These are phyloP conservation scores for Trametes hirsuta DNA, from an alignment of 1,284 basidiomycete genomes.

Conservation along the genomic window DNA sequence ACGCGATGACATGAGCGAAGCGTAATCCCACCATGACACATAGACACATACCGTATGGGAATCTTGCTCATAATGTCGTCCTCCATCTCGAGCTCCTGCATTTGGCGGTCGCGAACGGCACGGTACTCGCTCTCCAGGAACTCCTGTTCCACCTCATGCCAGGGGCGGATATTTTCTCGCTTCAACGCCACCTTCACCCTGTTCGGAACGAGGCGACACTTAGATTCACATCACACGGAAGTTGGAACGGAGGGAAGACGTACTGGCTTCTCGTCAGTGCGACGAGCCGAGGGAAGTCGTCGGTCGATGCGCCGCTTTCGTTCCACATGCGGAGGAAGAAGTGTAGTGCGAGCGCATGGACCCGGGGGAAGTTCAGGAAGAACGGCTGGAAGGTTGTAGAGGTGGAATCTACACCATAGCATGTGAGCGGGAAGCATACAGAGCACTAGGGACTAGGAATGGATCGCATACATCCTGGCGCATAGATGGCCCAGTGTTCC, in stretches of 20 bases:
- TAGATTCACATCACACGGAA: slow-evolving; percentile 5
- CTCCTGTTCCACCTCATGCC: slow-evolving; percentile 86
- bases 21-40: no score
- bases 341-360: slow-evolving; percentile 82
- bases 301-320: slow-evolving; percentile 83
- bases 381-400: slow-evolving; percentile 88
- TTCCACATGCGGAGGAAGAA: slow-evolving; percentile 97
- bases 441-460: neutral
- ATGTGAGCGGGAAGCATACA: neutral
- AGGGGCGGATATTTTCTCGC: slow-evolving; percentile 77
- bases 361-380: slow-evolving; percentile 84
- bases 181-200: slow-evolving; percentile 81
- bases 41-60: slow-evolving; percentile 70
- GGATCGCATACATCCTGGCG: slow-evolving; percentile 65
- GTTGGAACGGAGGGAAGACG: slow-evolving; percentile 37
- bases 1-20: no score
- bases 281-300: slow-evolving; percentile 83
- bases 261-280: slow-evolving; percentile 88
- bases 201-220: slow-evolving; percentile 1
- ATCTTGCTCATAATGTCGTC: slow-evolving; percentile 88
- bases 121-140: slow-evolving; percentile 89
- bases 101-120: slow-evolving; percentile 87
- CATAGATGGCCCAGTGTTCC: slow-evolving; percentile 87
- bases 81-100: slow-evolving; percentile 91
- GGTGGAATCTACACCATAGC: slow-evolving; percentile 58